Conservation (phyloP, 352 stramenopile genomes). For the Aphanomyces euteiches region DNA sequence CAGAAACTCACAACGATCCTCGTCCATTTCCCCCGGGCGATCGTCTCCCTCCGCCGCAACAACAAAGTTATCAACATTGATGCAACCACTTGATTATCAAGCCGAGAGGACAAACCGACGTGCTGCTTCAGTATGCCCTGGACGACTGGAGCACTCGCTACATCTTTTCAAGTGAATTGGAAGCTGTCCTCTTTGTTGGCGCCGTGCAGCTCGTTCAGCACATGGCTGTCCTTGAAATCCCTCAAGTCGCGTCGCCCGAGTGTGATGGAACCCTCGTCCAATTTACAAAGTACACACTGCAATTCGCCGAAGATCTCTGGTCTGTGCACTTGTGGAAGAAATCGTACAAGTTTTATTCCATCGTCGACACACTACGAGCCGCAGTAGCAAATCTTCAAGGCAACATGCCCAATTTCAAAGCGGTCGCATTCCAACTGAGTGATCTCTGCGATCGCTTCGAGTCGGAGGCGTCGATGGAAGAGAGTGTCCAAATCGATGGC, state of each 20-base stretch:
- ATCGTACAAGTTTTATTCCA: not conserved
- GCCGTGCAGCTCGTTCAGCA: slow-evolving; percentile 5
- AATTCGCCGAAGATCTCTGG: slow-evolving; percentile 5
- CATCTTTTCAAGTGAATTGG: not conserved
- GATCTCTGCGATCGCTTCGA: not conserved
- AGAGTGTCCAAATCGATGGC: not conserved
- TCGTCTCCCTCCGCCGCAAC: not conserved
- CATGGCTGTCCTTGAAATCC: not conserved
- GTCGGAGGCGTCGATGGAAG: not conserved
- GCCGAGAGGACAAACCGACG: not conserved
- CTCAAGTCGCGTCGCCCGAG: too few species aligned
- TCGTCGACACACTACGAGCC: not conserved
- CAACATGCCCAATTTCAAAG: not conserved
- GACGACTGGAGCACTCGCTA: not conserved
- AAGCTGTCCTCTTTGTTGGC: not conserved
- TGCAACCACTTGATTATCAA: not conserved
- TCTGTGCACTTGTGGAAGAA: not conserved
- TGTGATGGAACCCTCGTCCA: not conserved
- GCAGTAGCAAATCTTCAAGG: not conserved
- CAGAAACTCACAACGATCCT: not conserved
- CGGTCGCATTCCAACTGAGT: not conserved
- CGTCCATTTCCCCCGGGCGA: not conserved
- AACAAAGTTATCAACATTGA: not conserved
- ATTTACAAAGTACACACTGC: not conserved
- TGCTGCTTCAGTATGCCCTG: slow-evolving; percentile 4